Evolutionary conservation across 129 eudicot species (phyloP), one percentile per base, ranked within the genome.

Genomic region (Artemisia tridentata): DNA sequence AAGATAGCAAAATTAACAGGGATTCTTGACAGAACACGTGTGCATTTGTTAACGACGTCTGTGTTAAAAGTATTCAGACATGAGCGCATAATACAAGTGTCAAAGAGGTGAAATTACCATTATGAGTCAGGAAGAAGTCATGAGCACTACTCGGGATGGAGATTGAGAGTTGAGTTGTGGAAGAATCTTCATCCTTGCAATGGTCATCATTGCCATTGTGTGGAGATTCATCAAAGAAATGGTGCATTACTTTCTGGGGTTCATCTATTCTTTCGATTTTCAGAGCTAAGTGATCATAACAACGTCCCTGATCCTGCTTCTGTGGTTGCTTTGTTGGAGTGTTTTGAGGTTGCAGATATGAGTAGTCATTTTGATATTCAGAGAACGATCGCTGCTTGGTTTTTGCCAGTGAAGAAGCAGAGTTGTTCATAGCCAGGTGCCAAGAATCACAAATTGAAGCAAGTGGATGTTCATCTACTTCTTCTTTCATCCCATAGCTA

Each of bases 221-320:
- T 46, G 90, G 87, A 72, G 92, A 84, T 77, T 92, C 98, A 74
- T 92, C 96, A 76, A 92, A 83, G 86, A 92, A 92, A 84, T 89
- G 96, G 69, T 92, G 98, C 93, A 87, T 92, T 3, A 88, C 91
- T 79, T 88, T 88, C 86, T 81, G 81, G 49, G 88, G 83, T 47
- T 84, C 81, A 25, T 80, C 80, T 65, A 83, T 72, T 41, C 57
- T 79, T 31, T 77, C 83, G 48, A 63, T 17, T 72, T 80, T 78
- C 23, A 72, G 41, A 25, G 66, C 62, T 27, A 80, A 52, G 7
- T 77, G 51, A 68, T 70, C 54, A 69, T 68, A 52, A 54, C 61
- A 52, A 31, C 17, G 55, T 57, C 73, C 54, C 14, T 78, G 87
- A 59, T 72, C 76, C 23, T 46, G 67, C 2, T 46, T 34, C 20